These are phyloP conservation scores for Endothia cerciana DNA, from an alignment of 2,329 filamentous ascomycete species.

Conservation along the genomic window DNA sequence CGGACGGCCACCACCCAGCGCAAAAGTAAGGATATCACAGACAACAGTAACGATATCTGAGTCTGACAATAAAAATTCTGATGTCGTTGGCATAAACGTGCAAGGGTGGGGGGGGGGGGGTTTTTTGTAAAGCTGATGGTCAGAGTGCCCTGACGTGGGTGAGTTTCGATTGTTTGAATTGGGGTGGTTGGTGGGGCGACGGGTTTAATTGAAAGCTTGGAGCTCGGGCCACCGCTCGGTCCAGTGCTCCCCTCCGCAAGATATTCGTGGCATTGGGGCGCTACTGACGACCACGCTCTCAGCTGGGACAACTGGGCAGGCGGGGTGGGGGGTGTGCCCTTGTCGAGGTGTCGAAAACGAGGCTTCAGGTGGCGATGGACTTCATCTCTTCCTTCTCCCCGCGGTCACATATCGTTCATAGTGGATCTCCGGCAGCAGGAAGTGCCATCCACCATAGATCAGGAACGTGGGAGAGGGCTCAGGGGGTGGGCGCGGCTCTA, in stretches of 20 bases:
- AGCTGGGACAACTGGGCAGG: background rate
- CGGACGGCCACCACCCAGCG: conserved; percentile 8
- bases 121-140: background rate
- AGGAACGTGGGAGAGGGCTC: background rate
- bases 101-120: background rate
- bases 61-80: background rate
- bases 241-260: background rate
- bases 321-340: conserved; percentile 9
- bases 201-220: conserved; percentile 8
- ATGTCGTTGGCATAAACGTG: background rate
- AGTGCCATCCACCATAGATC: no score
- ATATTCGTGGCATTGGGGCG: conserved; percentile 3
- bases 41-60: conserved; percentile 3
- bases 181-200: conserved; percentile 21
- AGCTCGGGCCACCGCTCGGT: conserved; percentile 5
- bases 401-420: background rate
- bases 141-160: background rate
- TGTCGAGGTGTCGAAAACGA: conserved; percentile 8
- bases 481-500: background rate
- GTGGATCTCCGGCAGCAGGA: conserved; percentile 8
- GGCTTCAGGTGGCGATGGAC: conserved; percentile 4
- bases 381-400: background rate
- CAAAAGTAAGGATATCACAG: background rate
- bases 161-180: conserved; percentile 18
- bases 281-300: background rate